These are phyloP conservation scores for Bryoglossum gracile DNA, from an alignment of 495 filamentous ascomycete genomes.

Conservation along the genomic window DNA sequence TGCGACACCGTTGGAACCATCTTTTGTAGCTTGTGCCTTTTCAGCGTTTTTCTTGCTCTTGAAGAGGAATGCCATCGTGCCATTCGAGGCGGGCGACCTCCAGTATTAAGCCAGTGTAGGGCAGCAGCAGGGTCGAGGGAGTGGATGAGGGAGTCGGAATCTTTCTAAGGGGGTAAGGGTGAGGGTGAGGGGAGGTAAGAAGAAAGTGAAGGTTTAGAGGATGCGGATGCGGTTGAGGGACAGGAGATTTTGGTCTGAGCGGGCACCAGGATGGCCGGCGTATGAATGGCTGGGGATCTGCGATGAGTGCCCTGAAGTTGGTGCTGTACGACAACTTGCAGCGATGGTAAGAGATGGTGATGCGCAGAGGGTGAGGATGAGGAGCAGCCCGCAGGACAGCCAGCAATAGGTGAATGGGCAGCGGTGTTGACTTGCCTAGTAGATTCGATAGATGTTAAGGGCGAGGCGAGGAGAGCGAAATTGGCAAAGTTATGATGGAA, in stretches of 20 bases:
- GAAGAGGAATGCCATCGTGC: conserved; percentile 66
- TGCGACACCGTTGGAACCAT: conserved; percentile 18
- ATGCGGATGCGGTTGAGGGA: conserved; percentile 4
- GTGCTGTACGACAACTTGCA: no score
- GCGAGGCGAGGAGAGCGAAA: no score
- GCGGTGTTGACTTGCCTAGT: no score
- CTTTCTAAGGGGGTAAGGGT: no score
- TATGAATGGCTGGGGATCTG: conserved; percentile 28
- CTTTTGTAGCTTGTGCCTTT: conserved; percentile 19
- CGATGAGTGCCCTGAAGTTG: conserved; percentile 18
- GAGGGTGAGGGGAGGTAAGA: no score
- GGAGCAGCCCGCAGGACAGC: no score
- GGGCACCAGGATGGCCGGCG: neutral
- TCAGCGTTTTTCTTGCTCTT: conserved; percentile 59
- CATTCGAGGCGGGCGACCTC: conserved; percentile 22
- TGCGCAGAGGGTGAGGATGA: no score
- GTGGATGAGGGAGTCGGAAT: no score
- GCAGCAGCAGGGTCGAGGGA: no score
- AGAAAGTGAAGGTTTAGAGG: neutral
- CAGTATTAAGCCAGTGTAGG: conserved; percentile 21
- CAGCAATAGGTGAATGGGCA: no score
- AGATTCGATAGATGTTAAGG: no score
- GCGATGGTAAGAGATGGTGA: conserved; percentile 3
- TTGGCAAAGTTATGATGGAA: no score
- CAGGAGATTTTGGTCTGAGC: conserved; percentile 19